Base-by-base conservation (phyloP, 2,329 filamentous ascomycete genomes). In the Paracoccidioides lutzii region DNA sequence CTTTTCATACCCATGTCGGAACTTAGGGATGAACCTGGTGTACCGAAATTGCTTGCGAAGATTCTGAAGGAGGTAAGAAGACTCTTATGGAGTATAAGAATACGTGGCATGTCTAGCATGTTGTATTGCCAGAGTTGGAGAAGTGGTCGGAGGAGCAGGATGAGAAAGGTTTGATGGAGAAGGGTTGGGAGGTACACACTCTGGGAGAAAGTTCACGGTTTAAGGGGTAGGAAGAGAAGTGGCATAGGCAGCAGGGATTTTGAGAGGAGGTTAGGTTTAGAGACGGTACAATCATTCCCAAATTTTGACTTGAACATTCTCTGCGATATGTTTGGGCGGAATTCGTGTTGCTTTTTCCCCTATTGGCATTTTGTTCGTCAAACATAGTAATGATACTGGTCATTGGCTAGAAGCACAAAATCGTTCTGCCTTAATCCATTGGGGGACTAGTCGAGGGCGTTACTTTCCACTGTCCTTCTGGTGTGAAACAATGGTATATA, bases 41-140 rank as follows among this genome's bases (percentile, higher is more conserved):
- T 95, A 0, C 89, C 89, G 0, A 80, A 79, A 0, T 66, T 94
- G 4, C 54, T 89, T 1, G 69, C 82, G 2, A 87, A 85, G 69
- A 73, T 93, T 0, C 63, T 91, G n/a, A 78, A 75, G 22, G 81
- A 88, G 35, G 84, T 1, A 89, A 89, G 69, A 77, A 77, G 65
- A 81, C 70, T 42, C 63, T 91, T 8, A 83, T 90, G 82, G 78
- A 84, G 62, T 93, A 93, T 65, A 94, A 94, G 73, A 81, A 78
- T n/a, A 86, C 84, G 0, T 88, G 84, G 82, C 86, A 90, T 69
- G 82, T 85, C 1, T 83, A 90, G 67, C 84, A 89, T 69, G 78
- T 89, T 0, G 80, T 82, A 0, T 73, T 88, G 51, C 85, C 86
- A 0, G 76, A 76, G 0, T 64, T 93, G 58, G 78, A 82, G 62